phyloP scores from a whole-genome alignment of 371 early-diverging fungal species.

The Syncephalastrum contaminatum region DNA sequence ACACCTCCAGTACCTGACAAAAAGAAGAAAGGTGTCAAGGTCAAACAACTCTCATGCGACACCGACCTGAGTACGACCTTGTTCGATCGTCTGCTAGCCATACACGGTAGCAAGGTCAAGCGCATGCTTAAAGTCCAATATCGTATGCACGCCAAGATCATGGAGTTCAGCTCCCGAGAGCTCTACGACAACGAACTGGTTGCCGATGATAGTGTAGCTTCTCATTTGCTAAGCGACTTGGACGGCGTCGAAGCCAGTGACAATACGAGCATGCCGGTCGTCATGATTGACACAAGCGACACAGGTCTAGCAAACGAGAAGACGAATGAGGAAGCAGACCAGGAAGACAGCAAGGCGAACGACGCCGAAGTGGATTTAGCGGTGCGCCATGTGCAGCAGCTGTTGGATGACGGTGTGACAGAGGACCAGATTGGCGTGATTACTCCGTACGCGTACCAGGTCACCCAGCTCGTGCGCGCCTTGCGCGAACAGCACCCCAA shows the following conservation, averaged over 20 bases:
- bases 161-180: conserved; percentile 69
- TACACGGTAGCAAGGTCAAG: conserved; percentile 59
- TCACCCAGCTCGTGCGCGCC: conserved; percentile 42
- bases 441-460: conserved; percentile 86
- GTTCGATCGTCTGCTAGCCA: conserved; percentile 70
- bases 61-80: conserved; percentile 48
- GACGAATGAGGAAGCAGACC: conserved; percentile 51
- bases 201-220: conserved; percentile 66
- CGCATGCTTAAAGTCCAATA: conserved; percentile 82
- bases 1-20: conserved; percentile 20
- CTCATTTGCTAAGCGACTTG: conserved; percentile 67
- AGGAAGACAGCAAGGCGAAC: conserved; percentile 68
- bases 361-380: conserved; percentile 74
- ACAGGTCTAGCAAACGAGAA: conserved; percentile 51
- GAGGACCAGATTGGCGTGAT: conserved; percentile 79
- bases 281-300: conserved; percentile 79
- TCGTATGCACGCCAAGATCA: conserved; percentile 85
- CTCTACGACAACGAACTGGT: conserved; percentile 66
- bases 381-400: conserved; percentile 53
- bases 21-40: conserved; percentile 14
- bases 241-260: conserved; percentile 54
- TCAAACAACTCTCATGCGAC: conserved; percentile 22
- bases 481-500: conserved; percentile 39
- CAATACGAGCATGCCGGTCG: conserved; percentile 59
- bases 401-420: conserved; percentile 65